Conservation (phyloP, 164 flowering plant genomes). For the Magnolia kwangsiensis region DNA sequence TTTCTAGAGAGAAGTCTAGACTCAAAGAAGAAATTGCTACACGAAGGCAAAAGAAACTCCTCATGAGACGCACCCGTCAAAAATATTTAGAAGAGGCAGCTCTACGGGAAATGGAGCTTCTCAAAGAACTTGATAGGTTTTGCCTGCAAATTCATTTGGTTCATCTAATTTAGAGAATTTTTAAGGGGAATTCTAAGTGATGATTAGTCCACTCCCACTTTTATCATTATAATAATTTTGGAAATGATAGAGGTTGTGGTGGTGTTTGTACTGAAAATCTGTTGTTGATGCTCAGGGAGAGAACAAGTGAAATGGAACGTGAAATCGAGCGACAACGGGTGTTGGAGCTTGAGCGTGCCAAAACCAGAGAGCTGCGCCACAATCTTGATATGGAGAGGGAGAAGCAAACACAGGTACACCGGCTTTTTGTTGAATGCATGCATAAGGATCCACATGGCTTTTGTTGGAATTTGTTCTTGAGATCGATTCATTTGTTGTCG, state of each 20-base stretch:
- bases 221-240: not conserved
- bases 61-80: conserved; percentile 57
- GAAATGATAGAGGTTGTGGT: not conserved
- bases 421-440: too few relatives aligned
- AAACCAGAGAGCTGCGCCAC: conserved; percentile 79
- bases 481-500: too few relatives aligned
- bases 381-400: conserved; percentile 91
- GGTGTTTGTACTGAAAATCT: conserved; percentile 4
- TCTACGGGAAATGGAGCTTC: conserved; percentile 65
- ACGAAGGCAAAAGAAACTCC: conserved; percentile 66
- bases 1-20: conserved; percentile 63
- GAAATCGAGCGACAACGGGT: conserved; percentile 78
- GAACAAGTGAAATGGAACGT: conserved; percentile 58
- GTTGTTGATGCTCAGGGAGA: conserved; percentile 47
- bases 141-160: conserved; percentile 1
- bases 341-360: conserved; percentile 81
- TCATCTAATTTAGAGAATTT: not conserved
- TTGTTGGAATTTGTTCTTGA: too few relatives aligned
- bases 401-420: conserved; percentile 68
- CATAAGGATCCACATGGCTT: too few relatives aligned
- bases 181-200: not conserved
- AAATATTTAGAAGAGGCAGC: conserved; percentile 78
- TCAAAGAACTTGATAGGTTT: conserved; percentile 83
- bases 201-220: not conserved
- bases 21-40: conserved; percentile 71